phyloP scores from a whole-genome alignment of 2,329 filamentous ascomycete species.

The Botrytis byssoidea region DNA sequence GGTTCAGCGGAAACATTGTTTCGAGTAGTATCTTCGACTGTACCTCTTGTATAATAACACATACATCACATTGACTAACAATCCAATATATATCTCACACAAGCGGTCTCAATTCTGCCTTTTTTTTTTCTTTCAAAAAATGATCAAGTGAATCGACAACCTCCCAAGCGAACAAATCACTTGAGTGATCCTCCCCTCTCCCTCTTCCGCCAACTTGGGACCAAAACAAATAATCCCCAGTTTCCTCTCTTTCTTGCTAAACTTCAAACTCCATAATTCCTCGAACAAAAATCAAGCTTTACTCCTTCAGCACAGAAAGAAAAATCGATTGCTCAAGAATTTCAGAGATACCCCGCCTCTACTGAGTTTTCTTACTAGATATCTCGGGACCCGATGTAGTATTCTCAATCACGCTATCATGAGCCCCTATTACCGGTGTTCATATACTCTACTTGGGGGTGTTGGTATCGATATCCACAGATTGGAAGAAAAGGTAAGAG shows the following conservation, averaged over 20 bases:
- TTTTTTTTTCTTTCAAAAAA: neutral
- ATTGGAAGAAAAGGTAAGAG: neutral
- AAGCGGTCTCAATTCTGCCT: neutral
- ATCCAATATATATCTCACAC: neutral
- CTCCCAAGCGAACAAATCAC: neutral
- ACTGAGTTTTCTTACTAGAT: neutral
- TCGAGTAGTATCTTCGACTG: neutral
- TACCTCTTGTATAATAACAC: neutral
- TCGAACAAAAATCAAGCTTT: neutral
- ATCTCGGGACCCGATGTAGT: neutral
- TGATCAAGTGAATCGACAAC: neutral
- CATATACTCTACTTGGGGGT: neutral
- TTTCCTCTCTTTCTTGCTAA: neutral
- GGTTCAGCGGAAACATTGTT: neutral
- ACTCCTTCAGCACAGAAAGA: neutral
- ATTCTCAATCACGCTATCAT: neutral
- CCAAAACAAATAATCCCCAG: neutral
- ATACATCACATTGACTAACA: neutral
- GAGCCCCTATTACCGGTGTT: rapidly evolving
- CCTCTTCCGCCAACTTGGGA: neutral
- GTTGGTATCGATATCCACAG: neutral
- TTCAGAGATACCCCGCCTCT: neutral
- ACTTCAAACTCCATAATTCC: neutral
- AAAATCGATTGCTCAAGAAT: neutral
- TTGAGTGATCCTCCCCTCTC: neutral